Percentiles rank a stretch among this genome's conserved stretches.
phyloP scores from a whole-genome alignment of 1,284 basidiomycete species.

The Ceratobasidium sp. region DNA sequence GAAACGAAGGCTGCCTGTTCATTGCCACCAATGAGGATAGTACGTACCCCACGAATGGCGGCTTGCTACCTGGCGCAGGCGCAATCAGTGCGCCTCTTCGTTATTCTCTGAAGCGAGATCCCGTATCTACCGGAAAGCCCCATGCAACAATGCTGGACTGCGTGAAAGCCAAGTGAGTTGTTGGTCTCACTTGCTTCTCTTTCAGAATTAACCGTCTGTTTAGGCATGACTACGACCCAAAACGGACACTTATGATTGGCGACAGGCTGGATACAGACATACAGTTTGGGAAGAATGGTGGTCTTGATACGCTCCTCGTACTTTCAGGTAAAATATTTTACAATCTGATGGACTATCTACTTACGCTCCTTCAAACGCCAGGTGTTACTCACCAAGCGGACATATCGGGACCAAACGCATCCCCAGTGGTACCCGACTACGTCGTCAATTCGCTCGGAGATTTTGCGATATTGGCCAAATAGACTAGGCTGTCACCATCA shows the following conservation, averaged over 20 bases:
- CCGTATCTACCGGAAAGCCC: slow-evolving; percentile 92
- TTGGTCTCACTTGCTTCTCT: background rate
- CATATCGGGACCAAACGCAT: slow-evolving; percentile 77
- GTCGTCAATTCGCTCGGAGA: slow-evolving; percentile 85
- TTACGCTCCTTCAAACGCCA: slow-evolving; percentile 54
- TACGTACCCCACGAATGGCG: slow-evolving; percentile 85
- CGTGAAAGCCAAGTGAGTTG: slow-evolving; percentile 89
- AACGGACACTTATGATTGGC: slow-evolving; percentile 92
- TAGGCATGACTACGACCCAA: slow-evolving; percentile 88
- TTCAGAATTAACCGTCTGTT: background rate
- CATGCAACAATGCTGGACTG: slow-evolving; percentile 93
- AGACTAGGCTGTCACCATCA: background rate
- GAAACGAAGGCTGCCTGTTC: slow-evolving; percentile 85
- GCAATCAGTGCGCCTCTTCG: slow-evolving; percentile 86
- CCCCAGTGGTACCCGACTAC: slow-evolving; percentile 82
- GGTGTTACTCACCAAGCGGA: slow-evolving; percentile 81
- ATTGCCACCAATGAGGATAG: slow-evolving; percentile 95
- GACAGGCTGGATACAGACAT: slow-evolving; percentile 97
- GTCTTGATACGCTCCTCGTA: slow-evolving; percentile 89
- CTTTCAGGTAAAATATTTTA: slow-evolving; percentile 77
- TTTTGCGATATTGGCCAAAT: slow-evolving; percentile 59
- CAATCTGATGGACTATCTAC: slow-evolving; percentile 7
- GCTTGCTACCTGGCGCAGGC: slow-evolving; percentile 88
- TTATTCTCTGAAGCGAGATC: slow-evolving; percentile 78
- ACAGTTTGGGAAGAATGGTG: slow-evolving; percentile 88